A percentile compares a stretch with the other conserved stretches of the same genome.
These are phyloP conservation scores for Zasmidium angulare DNA, from an alignment of 2,329 filamentous ascomycete genomes.

Conservation along the genomic window DNA sequence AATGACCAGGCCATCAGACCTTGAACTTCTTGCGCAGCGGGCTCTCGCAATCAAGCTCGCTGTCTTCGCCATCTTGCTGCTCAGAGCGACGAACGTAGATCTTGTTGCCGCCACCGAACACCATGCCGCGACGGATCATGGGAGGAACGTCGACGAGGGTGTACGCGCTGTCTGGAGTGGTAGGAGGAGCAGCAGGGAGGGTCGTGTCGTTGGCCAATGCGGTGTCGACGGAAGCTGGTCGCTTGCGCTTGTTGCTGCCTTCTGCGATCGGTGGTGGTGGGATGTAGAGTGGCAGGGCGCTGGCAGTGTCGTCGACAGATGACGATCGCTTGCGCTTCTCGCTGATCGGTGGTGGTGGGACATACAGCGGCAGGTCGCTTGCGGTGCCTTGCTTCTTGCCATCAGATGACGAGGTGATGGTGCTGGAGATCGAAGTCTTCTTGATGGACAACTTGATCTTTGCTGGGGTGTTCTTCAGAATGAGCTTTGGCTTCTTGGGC, in stretches of 20 bases:
- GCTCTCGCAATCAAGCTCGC: background rate
- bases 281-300: constrained; percentile 1
- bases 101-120: background rate
- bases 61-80: background rate
- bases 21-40: background rate
- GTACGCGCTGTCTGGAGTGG: background rate
- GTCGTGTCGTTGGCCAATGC: background rate
- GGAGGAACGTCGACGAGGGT: background rate
- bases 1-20: too few species aligned
- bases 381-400: background rate
- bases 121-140: constrained; percentile 1
- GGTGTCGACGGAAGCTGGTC: background rate
- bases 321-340: background rate
- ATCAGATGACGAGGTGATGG: background rate
- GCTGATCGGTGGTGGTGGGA: background rate
- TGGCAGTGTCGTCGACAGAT: background rate
- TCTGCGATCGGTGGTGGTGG: background rate
- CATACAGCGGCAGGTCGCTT: constrained; percentile 3
- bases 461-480: background rate
- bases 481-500: background rate
- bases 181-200: background rate
- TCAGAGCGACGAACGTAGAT: constrained; percentile 2
- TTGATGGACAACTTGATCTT: background rate
- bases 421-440: background rate
- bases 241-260: background rate